Evolutionary conservation across 768 basidiomycete species (phyloP).

Genomic region (Russula abietina): DNA sequence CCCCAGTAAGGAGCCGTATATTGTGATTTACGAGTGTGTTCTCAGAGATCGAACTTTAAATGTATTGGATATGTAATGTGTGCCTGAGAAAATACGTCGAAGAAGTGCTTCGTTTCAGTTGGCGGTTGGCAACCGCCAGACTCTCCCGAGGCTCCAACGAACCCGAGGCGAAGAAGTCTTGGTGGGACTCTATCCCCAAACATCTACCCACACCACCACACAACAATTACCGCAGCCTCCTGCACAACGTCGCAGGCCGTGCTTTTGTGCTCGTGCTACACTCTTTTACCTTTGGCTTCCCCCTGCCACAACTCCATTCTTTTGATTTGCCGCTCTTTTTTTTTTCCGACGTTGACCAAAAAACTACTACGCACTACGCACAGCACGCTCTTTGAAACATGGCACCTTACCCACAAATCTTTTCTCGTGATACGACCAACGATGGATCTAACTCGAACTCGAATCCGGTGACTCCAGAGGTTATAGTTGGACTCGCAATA

Average conservation of each 20-base stretch:
- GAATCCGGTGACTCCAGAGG: slow-evolving; percentile 29
- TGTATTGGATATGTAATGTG: not conserved
- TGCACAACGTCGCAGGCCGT: not conserved
- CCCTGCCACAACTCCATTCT: not conserved
- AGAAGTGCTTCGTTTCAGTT: not conserved
- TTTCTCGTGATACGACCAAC: slow-evolving; percentile 1
- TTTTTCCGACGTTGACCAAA: not conserved
- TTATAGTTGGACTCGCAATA: slow-evolving; percentile 48
- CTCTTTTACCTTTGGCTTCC: not conserved
- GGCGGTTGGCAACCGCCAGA: not conserved
- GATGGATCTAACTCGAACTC: not conserved
- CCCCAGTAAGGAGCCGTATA: not conserved
- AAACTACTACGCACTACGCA: not conserved
- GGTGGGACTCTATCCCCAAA: not conserved
- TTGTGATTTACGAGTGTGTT: too few relatives aligned
- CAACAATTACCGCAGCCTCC: not conserved
- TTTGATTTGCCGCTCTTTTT: slow-evolving; percentile 9
- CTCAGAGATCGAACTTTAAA: not conserved
- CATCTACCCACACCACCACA: not conserved
- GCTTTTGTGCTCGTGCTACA: not conserved
- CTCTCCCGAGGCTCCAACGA: too few relatives aligned
- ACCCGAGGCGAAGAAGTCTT: too few relatives aligned
- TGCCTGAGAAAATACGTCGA: not conserved
- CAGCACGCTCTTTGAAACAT: not conserved
- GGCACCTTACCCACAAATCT: slow-evolving; percentile 16